These are phyloP conservation scores for Brasilioporus rufonigricans DNA, from an alignment of 768 basidiomycete genomes.

Conservation along the genomic window DNA sequence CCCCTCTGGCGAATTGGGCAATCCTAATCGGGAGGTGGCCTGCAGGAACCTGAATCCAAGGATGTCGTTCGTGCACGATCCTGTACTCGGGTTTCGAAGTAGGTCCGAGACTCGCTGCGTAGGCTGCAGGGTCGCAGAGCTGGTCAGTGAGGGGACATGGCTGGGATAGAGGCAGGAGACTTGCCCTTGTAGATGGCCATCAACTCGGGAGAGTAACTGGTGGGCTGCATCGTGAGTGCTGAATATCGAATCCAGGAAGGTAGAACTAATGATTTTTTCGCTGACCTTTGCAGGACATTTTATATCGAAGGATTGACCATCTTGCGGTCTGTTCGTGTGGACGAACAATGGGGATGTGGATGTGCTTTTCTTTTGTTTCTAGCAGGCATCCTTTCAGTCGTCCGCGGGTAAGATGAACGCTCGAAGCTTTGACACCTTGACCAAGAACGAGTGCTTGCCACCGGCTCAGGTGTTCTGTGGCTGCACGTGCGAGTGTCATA, in stretches of 20 bases:
- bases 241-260: not conserved
- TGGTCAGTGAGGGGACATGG: not conserved
- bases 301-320: constrained; percentile 9
- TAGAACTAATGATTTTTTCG: not conserved
- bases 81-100: constrained; percentile 1
- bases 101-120: constrained; percentile 5
- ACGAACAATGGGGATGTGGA: not conserved
- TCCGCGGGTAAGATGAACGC: not conserved
- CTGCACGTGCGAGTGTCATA: too few relatives aligned
- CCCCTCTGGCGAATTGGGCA: constrained; percentile 15
- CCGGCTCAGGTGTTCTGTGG: not conserved
- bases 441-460: not conserved
- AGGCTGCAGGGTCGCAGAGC: not conserved
- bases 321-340: not conserved
- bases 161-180: not conserved
- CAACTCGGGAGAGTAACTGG: constrained; percentile 6
- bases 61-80: constrained; percentile 2
- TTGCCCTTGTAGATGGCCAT: constrained; percentile 5
- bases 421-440: not conserved
- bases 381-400: too few relatives aligned
- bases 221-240: constrained; percentile 5
- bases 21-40: constrained; percentile 16
- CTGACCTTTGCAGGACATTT: constrained; percentile 1
- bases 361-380: not conserved
- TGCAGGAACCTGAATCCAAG: constrained; percentile 7